Conservation (phyloP, 2,329 filamentous ascomycete genomes). For the Diaporthe longicolla region DNA sequence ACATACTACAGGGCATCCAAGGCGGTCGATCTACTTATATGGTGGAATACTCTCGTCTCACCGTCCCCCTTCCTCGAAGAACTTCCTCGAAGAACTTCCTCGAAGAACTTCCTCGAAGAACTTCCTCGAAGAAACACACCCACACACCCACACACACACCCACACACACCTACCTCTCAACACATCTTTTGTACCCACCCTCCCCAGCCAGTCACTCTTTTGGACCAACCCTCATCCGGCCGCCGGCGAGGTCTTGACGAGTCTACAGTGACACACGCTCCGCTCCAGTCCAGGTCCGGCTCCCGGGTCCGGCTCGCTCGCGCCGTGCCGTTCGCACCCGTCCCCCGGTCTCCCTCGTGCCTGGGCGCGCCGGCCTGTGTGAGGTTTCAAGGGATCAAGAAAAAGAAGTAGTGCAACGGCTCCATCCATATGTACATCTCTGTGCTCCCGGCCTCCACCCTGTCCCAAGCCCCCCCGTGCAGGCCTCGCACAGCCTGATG, state of each 20-base stretch:
- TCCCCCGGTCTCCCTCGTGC: neutral
- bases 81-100: too few species aligned
- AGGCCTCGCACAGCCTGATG: slow-evolving; percentile 17
- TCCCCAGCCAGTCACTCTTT: slow-evolving; percentile 10
- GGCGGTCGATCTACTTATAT: too few species aligned
- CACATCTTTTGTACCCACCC: neutral
- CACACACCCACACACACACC: too few species aligned
- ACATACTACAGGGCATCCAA: neutral
- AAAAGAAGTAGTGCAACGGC: too few species aligned
- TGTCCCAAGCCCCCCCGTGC: neutral
- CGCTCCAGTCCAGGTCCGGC: neutral
- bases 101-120: too few species aligned
- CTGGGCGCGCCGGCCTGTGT: neutral
- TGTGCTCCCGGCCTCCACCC: neutral
- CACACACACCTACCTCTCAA: too few species aligned
- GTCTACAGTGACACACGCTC: neutral
- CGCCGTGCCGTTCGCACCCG: too few species aligned
- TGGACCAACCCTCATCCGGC: neutral
- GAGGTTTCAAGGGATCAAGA: too few species aligned
- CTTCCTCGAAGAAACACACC: too few species aligned
- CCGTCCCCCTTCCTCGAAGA: too few species aligned
- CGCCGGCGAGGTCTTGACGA: neutral
- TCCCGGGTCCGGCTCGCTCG: slow-evolving; percentile 1
- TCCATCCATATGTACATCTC: neutral
- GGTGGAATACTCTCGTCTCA: too few species aligned